Evolutionary conservation across 495 filamentous ascomycete species (phyloP), one percentile per base, ranked within the genome.

Genomic region (Amorphotheca resinae): DNA sequence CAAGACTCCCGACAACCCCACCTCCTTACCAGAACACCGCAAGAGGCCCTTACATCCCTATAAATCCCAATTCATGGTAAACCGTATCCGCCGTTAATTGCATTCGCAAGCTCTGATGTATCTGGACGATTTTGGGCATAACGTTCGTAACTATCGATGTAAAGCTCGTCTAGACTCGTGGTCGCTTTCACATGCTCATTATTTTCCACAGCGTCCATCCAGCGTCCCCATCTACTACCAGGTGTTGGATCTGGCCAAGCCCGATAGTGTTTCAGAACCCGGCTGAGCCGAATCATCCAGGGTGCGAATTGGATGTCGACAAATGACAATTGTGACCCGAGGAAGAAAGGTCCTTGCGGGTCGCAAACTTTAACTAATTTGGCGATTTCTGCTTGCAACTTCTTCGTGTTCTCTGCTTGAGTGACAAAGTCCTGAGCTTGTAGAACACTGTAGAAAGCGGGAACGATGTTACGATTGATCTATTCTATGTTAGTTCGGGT

Each of bases 301-400:
- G 89, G 89, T 6, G 87, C 88, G 36, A 89, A 73, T 51, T 91
- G 83, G 17, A 94, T 69, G 52, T 96, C 89, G 2, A 94, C 87
- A 46, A 84, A 82, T 23, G 76, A 79, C 20, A 91, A 62, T 11
- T 73, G 60, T 11, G 65, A 62, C 7, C 86, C 86, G 21, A 91
- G 69, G 60, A 94, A 93, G 59, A 83, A 91, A 0, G 89, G 88
- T 0, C 89, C 89, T 43, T 68, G 49, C 1, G 67, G 50, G 56
- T 82, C 67, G 1, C 84, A 80, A 6, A 76, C 85, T 22, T 79
- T 72, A 22, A 93, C 76, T 9, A 96, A 67, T 46, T 75, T 79
- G 17, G 63, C 58, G 52, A 96, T 80, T 33, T 84, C 72, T n/a
- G 65, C 62, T 32, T 72, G 72, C 22, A 96, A 70, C 45, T 78